Evolutionary conservation across 116 monocot genomes (phyloP).

Genomic region (Trichopus zeylanicus): DNA sequence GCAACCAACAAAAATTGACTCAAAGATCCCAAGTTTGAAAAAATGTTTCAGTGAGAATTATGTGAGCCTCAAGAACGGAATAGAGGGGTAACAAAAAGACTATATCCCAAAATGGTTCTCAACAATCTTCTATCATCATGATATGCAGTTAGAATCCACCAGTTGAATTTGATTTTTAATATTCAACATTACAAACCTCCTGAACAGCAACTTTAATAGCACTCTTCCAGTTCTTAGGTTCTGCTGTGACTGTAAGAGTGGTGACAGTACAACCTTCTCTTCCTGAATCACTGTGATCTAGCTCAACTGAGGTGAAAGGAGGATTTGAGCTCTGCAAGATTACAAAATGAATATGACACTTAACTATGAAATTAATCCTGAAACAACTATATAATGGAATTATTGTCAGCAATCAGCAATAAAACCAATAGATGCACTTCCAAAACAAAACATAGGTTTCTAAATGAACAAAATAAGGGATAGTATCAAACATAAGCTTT

Average conservation of each 20-base stretch:
- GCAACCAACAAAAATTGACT: too few species aligned
- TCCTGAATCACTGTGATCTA: constrained; percentile 99
- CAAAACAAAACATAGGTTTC: not conserved
- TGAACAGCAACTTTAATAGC: constrained; percentile 98
- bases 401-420: too few species aligned
- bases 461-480: not conserved
- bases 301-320: constrained; percentile 89
- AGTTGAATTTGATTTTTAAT: not conserved
- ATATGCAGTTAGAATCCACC: too few species aligned
- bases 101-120: too few species aligned
- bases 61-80: too few species aligned
- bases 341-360: not conserved
- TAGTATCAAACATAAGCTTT: not conserved
- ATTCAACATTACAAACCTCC: constrained; percentile 50
- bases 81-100: too few species aligned
- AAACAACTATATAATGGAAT: too few species aligned
- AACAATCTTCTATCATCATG: not conserved
- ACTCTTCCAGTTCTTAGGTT: constrained; percentile 84
- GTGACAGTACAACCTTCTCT: constrained; percentile 99
- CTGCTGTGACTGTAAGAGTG: constrained; percentile 91
- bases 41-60: too few species aligned
- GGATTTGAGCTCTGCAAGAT: constrained; percentile 92
- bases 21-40: too few species aligned
- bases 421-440: not conserved
- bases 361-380: not conserved